Evolutionary conservation across 139 green algal species (phyloP), one percentile per base, ranked within the genome.

Genomic region (Coccomyxa sp.): DNA sequence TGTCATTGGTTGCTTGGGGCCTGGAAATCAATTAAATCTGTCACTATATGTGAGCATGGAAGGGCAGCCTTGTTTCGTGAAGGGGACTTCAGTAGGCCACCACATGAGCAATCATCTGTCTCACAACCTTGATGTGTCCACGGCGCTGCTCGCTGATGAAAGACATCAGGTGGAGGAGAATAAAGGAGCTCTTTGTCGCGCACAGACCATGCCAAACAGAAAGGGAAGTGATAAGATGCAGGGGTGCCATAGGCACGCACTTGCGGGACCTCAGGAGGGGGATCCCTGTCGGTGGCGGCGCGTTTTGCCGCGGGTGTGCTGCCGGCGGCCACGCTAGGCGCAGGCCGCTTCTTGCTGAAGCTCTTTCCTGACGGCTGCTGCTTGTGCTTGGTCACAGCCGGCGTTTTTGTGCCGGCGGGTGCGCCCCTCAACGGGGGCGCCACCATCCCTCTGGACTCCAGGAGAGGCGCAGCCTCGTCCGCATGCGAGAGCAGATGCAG

Each of bases 401-500:
- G 38, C 38, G 38, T 51, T 51, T 51, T 51, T 51, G 38, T 51
- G 38, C 38, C 38, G 38, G 38, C 38, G 38, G 38, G 38, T 7
- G 7, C 38, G 38, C 38, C 38, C 38, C 38, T 3, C 63, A 71
- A 28, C 10, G 63, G 63, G 18, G 63, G 63, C 9, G 18, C 4
- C 10, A 9, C 1, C 18, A 71, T 21, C 63, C 63, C 63, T 1
- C 21, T 21, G 63, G 18, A 25, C 21, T 71, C 76, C 4, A 80
- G 76, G 3, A 80, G 16, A 14, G 76, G 14, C 25, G 63, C 63
- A 1, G 86, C 89, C 31, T 83, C 51, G 11, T 92, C 86, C 0
- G 91, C 85, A n/a, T 84, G 82, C 27, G 86, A 86, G 31, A 90
- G 81, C 83, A 90, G 88, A 32, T 78, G 38, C 80, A 95, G 90